Evolutionary conservation across 2,329 filamentous ascomycete genomes (phyloP).

Genomic region (Trichophyton verrucosum): DNA sequence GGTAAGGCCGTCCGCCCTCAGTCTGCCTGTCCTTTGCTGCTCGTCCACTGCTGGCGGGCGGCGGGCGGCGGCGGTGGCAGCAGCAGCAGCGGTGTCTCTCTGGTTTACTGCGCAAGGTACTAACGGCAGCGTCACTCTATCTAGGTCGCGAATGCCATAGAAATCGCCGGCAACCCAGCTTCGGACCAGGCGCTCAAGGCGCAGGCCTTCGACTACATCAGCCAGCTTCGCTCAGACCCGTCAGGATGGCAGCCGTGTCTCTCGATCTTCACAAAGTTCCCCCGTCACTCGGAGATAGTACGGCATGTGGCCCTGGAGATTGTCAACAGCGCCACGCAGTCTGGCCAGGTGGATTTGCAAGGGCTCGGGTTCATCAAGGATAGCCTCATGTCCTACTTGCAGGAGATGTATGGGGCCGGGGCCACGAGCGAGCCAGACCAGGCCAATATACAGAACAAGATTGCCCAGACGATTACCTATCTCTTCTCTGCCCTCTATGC

Average conservation of each 20-base stretch:
- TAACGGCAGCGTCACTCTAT: slow-evolving; percentile 26
- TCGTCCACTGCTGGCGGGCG: not conserved
- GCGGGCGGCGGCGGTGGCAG: slow-evolving; percentile 7
- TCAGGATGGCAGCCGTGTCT: slow-evolving; percentile 87
- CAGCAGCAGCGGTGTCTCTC: not conserved
- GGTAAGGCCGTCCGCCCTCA: slow-evolving; percentile 18
- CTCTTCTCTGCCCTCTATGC: slow-evolving; percentile 82
- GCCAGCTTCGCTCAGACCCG: slow-evolving; percentile 66
- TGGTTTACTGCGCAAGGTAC: not conserved
- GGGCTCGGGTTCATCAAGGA: slow-evolving; percentile 67
- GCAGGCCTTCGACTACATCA: slow-evolving; percentile 54
- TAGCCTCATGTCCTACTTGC: slow-evolving; percentile 68
- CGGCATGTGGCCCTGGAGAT: slow-evolving; percentile 84
- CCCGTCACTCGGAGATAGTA: slow-evolving; percentile 66
- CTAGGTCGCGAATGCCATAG: slow-evolving; percentile 90
- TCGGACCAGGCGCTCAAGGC: slow-evolving; percentile 62
- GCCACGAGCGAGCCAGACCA: slow-evolving; percentile 51
- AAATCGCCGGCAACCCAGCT: slow-evolving; percentile 76
- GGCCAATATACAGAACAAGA: slow-evolving; percentile 79
- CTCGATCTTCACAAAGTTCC: slow-evolving; percentile 66
- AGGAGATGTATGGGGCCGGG: slow-evolving; percentile 55
- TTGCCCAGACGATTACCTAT: slow-evolving; percentile 89
- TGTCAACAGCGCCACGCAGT: slow-evolving; percentile 81
- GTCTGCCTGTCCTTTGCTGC: not conserved
- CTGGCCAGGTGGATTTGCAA: slow-evolving; percentile 59